These are phyloP conservation scores for Avena insularis DNA, from an alignment of 176 grass and related monocot genomes.

Conservation along the genomic window DNA sequence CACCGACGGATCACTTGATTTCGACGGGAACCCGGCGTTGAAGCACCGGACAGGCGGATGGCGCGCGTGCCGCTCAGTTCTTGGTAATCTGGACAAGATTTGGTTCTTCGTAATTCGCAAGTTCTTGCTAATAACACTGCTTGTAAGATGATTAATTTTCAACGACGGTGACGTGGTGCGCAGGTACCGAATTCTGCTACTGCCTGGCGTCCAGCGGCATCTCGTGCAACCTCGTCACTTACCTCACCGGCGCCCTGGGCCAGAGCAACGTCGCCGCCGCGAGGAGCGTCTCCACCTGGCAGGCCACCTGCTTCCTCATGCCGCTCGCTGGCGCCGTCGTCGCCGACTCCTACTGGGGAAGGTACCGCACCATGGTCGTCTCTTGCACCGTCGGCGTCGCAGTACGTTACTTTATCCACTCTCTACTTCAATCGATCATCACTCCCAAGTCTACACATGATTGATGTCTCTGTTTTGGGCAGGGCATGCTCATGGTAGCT, in stretches of 20 bases:
- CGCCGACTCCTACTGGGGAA: conserved; percentile 59
- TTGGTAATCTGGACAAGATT: not conserved
- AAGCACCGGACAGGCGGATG: too few species aligned
- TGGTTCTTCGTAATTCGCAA: not conserved
- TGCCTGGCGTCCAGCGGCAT: conserved; percentile 41
- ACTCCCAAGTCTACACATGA: too few species aligned
- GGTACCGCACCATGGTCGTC: conserved; percentile 49
- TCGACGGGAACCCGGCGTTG: conserved; percentile 23
- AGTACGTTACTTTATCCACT: conserved; percentile 2
- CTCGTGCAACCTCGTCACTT: conserved; percentile 47
- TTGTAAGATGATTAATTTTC: too few species aligned
- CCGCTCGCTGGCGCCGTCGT: conserved; percentile 49
- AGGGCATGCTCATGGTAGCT: conserved; percentile 43
- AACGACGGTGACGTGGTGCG: too few species aligned
- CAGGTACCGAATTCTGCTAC: conserved; percentile 47
- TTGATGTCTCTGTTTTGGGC: not conserved
- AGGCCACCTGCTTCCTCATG: conserved; percentile 53
- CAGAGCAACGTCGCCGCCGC: conserved; percentile 51
- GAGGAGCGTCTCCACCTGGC: conserved; percentile 42
- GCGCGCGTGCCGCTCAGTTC: conserved; percentile 19
- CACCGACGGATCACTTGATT: conserved; percentile 25
- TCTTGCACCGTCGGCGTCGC: conserved; percentile 30
- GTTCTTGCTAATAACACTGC: too few species aligned
- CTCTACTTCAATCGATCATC: too few species aligned
- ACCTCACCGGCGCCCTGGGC: conserved; percentile 45